These are phyloP conservation scores for Trifolium repens DNA, from an alignment of 306 rosid genomes.

Conservation along the genomic window DNA sequence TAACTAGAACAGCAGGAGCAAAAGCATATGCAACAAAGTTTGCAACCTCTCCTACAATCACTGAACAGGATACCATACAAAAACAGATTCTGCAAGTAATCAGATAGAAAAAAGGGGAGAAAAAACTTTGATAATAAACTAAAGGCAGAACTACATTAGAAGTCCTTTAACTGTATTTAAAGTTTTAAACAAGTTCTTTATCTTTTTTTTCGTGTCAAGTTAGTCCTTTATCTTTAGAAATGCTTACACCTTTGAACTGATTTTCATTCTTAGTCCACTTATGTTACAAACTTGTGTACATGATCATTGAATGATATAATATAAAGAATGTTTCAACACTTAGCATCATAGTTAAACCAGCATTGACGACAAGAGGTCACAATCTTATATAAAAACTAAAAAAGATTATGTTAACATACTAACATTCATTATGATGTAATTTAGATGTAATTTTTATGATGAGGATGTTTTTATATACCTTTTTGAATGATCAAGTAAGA, in stretches of 20 bases:
- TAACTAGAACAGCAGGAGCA: constrained; percentile 91
- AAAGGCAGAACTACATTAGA: not conserved
- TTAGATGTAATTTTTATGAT: not conserved
- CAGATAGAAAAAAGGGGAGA: constrained; percentile 35
- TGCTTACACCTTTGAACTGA: not conserved
- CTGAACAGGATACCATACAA: constrained; percentile 60
- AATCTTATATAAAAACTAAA: not conserved
- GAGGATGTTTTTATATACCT: not conserved
- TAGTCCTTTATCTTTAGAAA: not conserved
- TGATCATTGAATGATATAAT: not conserved
- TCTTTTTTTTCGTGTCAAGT: not conserved
- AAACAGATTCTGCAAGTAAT: constrained; percentile 53
- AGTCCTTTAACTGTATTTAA: not conserved
- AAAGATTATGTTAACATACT: too few relatives aligned
- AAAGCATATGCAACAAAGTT: constrained; percentile 88
- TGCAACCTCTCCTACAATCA: constrained; percentile 88
- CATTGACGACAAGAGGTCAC: not conserved
- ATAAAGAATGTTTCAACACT: not conserved
- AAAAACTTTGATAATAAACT: constrained; percentile 20
- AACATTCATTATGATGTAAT: not conserved
- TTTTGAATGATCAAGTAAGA: not conserved
- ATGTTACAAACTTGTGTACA: not conserved
- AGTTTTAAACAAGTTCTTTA: not conserved
- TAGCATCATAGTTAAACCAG: not conserved
- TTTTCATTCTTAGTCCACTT: not conserved